Evolutionary conservation across 2,329 filamentous ascomycete genomes (phyloP).

Genomic region (Clarireedia paspali): DNA sequence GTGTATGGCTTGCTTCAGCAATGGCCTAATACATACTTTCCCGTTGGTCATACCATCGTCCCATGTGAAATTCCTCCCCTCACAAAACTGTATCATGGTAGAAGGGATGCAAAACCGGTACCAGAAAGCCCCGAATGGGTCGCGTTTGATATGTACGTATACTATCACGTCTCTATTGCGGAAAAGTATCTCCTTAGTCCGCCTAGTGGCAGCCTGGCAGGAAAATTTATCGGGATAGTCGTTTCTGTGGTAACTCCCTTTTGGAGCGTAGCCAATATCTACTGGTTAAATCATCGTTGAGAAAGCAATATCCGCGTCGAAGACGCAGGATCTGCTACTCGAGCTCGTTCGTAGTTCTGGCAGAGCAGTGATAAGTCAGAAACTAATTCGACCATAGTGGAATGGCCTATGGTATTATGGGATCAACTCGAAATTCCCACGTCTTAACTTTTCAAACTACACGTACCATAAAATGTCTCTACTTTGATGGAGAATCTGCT

Average conservation of each 20-base stretch:
- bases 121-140: conserved; percentile 45
- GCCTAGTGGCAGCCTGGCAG: not conserved
- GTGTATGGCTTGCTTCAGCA: conserved; percentile 39
- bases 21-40: conserved; percentile 44
- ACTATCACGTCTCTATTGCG: not conserved
- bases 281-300: too few species aligned
- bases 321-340: too few species aligned
- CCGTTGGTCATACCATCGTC: conserved; percentile 41
- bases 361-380: not conserved
- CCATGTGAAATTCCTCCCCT: conserved; percentile 38
- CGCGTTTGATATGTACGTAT: conserved; percentile 38
- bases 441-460: conserved; percentile 43
- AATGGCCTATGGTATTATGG: conserved; percentile 48
- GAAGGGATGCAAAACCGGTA: conserved; percentile 31
- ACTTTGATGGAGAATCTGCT: conserved; percentile 44
- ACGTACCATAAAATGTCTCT: conserved; percentile 35
- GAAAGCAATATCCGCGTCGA: too few species aligned
- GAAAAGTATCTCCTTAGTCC: too few species aligned
- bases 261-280: too few species aligned
- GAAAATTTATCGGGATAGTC: not conserved
- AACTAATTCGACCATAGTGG: conserved; percentile 27
- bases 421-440: conserved; percentile 34
- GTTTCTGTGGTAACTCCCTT: too few species aligned
- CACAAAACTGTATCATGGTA: conserved; percentile 43
- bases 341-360: too few species aligned